Base-by-base conservation (phyloP, 257 asterid genomes). In the Nicotiana undulata region DNA sequence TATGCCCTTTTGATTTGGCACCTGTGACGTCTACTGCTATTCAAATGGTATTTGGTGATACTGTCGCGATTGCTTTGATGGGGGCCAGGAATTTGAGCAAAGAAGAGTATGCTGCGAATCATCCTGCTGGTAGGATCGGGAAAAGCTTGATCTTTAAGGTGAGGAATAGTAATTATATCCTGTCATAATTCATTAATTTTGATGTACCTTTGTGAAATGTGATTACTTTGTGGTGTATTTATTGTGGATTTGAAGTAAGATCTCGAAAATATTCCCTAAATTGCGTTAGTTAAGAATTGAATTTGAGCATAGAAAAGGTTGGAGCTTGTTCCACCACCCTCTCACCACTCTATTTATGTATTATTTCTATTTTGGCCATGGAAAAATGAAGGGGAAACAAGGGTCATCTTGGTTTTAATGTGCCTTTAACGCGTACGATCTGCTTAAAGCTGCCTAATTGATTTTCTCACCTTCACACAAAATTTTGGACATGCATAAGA, bases 1-100 rank as follows among this genome's bases (percentile, higher is more conserved):
- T 95, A 87, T 95, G 99, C 40, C 98, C 99, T 24, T 93, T 95
- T 63, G 97, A 91, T 89, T 89, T 95, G 85, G 99, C 99, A 16
- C 99, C 91, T 0, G 91, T 88, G 37, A 86, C 91, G 31, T 88
- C 91, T 2, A 86, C 91, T 0, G 88, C 91, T 3, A 88, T 88
- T 29, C 91, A 88, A 80, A 88, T 88, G 91, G 91, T 88, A 56
- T 88, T 88, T 85, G 99, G 98, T 80, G 99, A 95, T 82, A 95
- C 97, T 1, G 97, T 93, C 11, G 97, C 97, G 20, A 92, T 93
- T 80, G 98, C 98, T 7, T 87, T 95, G 8, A 93, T 93, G 97
- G 91, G 87, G 60, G 98, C 99, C 3, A 89, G 91, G 88, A 89
- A 89, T 79, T 86, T 95, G 86, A 95, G 90, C 84, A 89, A 88